Evolutionary conservation across 2,329 filamentous ascomycete genomes (phyloP).

Genomic region (Talaromyces verruculosus): DNA sequence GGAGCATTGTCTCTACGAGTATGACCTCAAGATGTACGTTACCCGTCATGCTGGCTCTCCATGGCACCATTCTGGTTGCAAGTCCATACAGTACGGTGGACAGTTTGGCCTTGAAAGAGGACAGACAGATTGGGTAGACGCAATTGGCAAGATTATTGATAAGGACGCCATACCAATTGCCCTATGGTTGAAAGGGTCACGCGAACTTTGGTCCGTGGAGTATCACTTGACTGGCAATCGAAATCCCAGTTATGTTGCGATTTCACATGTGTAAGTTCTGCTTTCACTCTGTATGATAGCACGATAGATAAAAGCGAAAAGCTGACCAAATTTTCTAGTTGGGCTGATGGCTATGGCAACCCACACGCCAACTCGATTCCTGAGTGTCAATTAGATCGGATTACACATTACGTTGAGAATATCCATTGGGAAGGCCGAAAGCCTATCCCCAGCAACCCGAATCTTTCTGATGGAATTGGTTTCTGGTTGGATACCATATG

Average conservation of each 20-base stretch:
- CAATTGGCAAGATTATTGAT: conserved; percentile 21
- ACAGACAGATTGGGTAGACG: conserved; percentile 21
- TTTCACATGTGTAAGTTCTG: conserved; percentile 26
- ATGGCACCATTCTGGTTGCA: conserved; percentile 16
- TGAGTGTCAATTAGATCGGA: conserved; percentile 23
- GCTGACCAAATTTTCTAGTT: conserved; percentile 17
- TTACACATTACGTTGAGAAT: conserved; percentile 22
- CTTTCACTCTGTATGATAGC: neutral
- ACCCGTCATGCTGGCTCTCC: conserved; percentile 15
- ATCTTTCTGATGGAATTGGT: conserved; percentile 13
- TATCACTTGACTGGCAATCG: conserved; percentile 18
- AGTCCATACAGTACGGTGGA: conserved; percentile 18
- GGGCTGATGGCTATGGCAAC: conserved; percentile 27
- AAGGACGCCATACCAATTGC: conserved; percentile 23
- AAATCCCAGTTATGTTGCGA: conserved; percentile 23
- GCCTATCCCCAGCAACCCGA: conserved; percentile 7
- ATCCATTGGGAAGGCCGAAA: conserved; percentile 22
- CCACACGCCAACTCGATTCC: conserved; percentile 23
- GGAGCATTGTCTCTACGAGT: conserved; percentile 21
- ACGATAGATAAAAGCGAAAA: neutral
- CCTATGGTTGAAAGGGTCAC: conserved; percentile 21
- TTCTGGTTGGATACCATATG: conserved; percentile 30
- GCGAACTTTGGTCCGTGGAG: conserved; percentile 21
- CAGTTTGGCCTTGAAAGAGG: conserved; percentile 22
- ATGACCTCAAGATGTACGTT: conserved; percentile 18